phyloP scores from a whole-genome alignment of 108 stramenopile genomes.

The Cyclotella sp. region DNA sequence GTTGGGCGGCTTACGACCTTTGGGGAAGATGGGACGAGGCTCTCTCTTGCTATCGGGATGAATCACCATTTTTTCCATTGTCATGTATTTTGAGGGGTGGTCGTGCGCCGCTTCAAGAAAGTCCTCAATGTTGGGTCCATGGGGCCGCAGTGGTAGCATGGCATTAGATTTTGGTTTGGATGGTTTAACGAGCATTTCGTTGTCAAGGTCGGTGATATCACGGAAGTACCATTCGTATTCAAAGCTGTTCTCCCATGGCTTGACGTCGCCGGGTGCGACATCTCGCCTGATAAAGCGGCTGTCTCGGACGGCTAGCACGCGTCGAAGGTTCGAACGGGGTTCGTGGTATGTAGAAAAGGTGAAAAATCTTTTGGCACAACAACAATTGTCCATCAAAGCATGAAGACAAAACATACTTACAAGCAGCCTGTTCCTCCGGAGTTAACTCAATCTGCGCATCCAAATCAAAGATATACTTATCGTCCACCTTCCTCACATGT shows the following conservation, averaged over 20 bases:
- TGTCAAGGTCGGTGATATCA: slow-evolving; percentile 43
- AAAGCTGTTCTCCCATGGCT: slow-evolving; percentile 31
- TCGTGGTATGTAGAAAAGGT: background rate
- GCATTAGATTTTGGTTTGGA: slow-evolving; percentile 34
- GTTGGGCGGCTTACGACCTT: slow-evolving; percentile 55
- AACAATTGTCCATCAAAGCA: background rate
- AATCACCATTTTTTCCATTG: slow-evolving; percentile 45
- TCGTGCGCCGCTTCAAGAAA: slow-evolving; percentile 69
- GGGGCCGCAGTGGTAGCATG: slow-evolving; percentile 38
- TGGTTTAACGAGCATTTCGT: slow-evolving; percentile 25
- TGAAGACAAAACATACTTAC: background rate
- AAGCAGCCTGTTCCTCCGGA: slow-evolving; percentile 9
- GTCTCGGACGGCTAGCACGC: background rate
- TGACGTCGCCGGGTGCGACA: background rate
- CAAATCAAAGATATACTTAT: slow-evolving; percentile 38
- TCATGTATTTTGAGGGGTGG: slow-evolving; percentile 74
- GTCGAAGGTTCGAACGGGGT: background rate
- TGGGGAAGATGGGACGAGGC: slow-evolving; percentile 65
- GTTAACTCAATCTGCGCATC: slow-evolving; percentile 16
- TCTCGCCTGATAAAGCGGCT: slow-evolving; percentile 4
- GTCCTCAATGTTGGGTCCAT: slow-evolving; percentile 61
- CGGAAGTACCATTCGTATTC: slow-evolving; percentile 55
- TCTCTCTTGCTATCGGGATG: slow-evolving; percentile 76
- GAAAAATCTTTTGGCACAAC: background rate
- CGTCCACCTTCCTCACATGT: slow-evolving; percentile 38